Conservation (phyloP, 371 early-diverging fungal species). For the Catenaria anguillulae region DNA sequence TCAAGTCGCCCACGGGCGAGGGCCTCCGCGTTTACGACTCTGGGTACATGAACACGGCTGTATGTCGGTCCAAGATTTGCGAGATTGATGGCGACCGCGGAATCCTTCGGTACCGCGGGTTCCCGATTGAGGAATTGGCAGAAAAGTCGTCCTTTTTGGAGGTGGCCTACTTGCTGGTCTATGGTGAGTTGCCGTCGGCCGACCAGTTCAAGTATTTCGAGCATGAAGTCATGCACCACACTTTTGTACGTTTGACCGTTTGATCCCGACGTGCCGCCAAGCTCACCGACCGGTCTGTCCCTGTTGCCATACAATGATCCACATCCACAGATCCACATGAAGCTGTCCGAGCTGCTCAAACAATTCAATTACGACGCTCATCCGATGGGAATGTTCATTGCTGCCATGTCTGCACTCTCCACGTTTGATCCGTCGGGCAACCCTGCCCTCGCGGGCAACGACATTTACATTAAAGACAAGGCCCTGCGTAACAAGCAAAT, state of each 20-base stretch:
- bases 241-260: constrained; percentile 20
- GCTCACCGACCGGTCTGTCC: too few species aligned
- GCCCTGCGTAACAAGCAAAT: constrained; percentile 15
- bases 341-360: constrained; percentile 20
- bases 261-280: not conserved
- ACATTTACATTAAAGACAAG: constrained; percentile 26
- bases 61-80: constrained; percentile 30
- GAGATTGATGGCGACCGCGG: constrained; percentile 51
- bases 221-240: constrained; percentile 36
- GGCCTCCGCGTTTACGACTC: constrained; percentile 11
- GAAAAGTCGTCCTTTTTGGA: constrained; percentile 29
- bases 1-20: constrained; percentile 6
- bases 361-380: constrained; percentile 46
- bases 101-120: constrained; percentile 32
- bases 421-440: constrained; percentile 50
- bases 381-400: constrained; percentile 44
- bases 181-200: constrained; percentile 26
- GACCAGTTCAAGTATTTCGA: constrained; percentile 16
- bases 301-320: too few species aligned
- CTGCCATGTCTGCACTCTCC: constrained; percentile 34
- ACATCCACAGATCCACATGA: constrained; percentile 34
- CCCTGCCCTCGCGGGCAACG: constrained; percentile 27
- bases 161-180: constrained; percentile 31
- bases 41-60: constrained; percentile 41
- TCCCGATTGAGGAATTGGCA: constrained; percentile 29